Evolutionary conservation across 495 filamentous ascomycete genomes (phyloP), one percentile per base, ranked within the genome.

Genomic region (Penicillium macrosclerotiorum): DNA sequence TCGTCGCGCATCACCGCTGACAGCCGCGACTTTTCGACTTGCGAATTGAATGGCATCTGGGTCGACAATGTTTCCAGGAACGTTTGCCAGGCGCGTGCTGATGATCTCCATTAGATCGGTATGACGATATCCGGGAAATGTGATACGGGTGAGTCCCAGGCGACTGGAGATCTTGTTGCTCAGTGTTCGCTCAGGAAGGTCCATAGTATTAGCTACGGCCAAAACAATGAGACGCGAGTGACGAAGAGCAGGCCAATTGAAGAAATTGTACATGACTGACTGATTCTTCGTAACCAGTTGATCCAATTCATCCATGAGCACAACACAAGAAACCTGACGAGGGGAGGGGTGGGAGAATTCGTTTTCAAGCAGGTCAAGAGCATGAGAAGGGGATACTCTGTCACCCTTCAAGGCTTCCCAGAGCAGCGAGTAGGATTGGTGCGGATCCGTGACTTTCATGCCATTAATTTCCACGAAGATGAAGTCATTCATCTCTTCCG

Each of bases 251-350:
- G 94, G 94, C 94, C 94, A 99, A 59, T 99, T 99, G 80, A 99
- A 99, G 67, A 99, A 99, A 61, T 99, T 99, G 72, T 99, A 99
- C 94, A 99, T 99, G 60, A 99, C 94, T 19, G 88, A 89, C 55
- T 99, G 94, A 59, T 93, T 96, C 48, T 89, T 91, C 16, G 94
- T 99, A 2, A 96, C 94, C 4, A 99, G 79, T 61, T 99, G 94
- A 67, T 99, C 94, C 30, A 99, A 79, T 70, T 99, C 94, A 59
- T 99, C 94, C 94, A 99, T 99, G 30, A 99, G 71, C 6, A 99
- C 94, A 19, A 99, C 94, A 58, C 94, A 97, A 0, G 94, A 94
- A 8, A 96, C 88, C 36, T 91, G 77, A 33, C 94, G 81, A 30
- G 94, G 94, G 37, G 82, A 89, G 0, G 94, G 94, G 41, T 89